Evolutionary conservation across 2,329 filamentous ascomycete genomes (phyloP).

Genomic region (Stagonosporopsis rhizophila): DNA sequence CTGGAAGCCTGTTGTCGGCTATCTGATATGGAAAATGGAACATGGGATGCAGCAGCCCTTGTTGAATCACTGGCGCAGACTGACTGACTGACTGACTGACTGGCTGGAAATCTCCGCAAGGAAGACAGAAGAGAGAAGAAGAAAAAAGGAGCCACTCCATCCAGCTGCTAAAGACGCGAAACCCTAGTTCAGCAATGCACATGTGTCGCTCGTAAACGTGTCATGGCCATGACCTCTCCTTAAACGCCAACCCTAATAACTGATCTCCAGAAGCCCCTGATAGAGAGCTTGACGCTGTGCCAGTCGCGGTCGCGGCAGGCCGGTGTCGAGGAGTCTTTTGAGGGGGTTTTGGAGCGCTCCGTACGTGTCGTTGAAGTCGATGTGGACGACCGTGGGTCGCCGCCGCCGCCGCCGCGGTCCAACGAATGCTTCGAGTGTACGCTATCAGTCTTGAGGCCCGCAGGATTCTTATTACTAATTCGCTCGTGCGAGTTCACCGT

Average conservation of each 20-base stretch:
- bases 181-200: constrained; percentile 25
- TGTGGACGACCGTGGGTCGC: constrained; percentile 31
- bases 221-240: constrained; percentile 26
- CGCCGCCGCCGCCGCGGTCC: constrained; percentile 29
- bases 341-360: constrained; percentile 31
- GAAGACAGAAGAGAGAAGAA: no score
- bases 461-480: constrained; percentile 43
- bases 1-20: constrained; percentile 20
- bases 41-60: constrained; percentile 11
- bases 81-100: no score
- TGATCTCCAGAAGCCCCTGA: constrained; percentile 44
- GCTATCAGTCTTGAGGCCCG: constrained; percentile 46
- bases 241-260: constrained; percentile 43
- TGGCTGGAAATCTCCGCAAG: no score
- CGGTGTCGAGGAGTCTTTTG: constrained; percentile 24
- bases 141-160: constrained; percentile 10
- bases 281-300: constrained; percentile 40
- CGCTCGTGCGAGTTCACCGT: constrained; percentile 42
- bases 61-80: constrained; percentile 18
- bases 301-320: constrained; percentile 43
- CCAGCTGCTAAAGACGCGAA: constrained; percentile 20
- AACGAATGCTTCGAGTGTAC: constrained; percentile 38
- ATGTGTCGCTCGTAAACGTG: constrained; percentile 30
- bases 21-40: constrained; percentile 22
- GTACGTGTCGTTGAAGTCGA: constrained; percentile 32